phyloP scores from a whole-genome alignment of 139 green algal genomes.

The Chlorella ohadii region DNA sequence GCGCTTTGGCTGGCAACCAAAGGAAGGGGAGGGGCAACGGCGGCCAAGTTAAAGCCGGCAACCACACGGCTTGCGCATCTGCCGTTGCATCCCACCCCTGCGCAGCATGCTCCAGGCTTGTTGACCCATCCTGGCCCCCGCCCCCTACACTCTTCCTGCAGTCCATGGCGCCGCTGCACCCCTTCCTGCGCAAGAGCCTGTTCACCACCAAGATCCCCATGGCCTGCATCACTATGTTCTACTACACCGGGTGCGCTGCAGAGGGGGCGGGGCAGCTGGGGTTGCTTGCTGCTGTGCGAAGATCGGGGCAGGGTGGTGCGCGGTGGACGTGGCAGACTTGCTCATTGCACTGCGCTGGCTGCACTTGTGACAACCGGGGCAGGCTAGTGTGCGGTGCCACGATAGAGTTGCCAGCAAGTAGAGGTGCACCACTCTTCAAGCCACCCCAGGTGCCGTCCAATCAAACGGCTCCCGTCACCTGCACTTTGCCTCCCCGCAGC shows the following conservation, averaged over 20 bases:
- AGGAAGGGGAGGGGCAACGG: neutral
- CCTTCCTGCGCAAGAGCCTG: slow-evolving; percentile 71
- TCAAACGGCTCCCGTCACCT: neutral
- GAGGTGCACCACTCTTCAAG: no score
- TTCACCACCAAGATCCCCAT: slow-evolving; percentile 82
- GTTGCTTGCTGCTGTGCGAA: neutral
- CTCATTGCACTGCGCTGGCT: no score
- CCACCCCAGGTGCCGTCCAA: no score
- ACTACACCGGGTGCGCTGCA: slow-evolving; percentile 77
- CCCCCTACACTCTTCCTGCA: neutral
- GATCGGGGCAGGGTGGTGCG: no score
- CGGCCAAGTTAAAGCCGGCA: neutral
- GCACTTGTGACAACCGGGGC: no score
- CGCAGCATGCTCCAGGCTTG: no score
- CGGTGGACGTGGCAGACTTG: no score
- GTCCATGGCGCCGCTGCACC: slow-evolving; percentile 55
- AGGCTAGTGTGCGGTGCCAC: no score
- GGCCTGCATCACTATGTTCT: slow-evolving; percentile 92
- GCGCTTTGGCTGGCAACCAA: neutral
- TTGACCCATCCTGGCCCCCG: neutral
- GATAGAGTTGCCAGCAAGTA: no score
- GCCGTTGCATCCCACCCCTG: neutral
- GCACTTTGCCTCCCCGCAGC: slow-evolving; percentile 26
- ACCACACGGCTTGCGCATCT: neutral
- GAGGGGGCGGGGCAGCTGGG: neutral